phyloP scores from a whole-genome alignment of 768 basidiomycete genomes.

The Agaricus subrufescens region DNA sequence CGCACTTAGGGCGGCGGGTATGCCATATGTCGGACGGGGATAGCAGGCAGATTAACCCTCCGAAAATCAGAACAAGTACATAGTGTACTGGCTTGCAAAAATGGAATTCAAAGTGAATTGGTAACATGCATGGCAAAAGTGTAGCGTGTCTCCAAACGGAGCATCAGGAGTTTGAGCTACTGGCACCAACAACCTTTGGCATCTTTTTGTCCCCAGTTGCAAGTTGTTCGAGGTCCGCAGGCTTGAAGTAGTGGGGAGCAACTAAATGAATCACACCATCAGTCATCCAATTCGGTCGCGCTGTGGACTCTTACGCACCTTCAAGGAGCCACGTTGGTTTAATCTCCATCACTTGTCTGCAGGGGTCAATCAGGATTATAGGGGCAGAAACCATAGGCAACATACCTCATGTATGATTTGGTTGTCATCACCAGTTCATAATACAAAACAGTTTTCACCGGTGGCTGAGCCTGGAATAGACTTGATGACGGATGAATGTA shows the following conservation, averaged over 20 bases:
- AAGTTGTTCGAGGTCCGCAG: slow-evolving; percentile 74
- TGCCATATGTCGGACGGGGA: slow-evolving; percentile 27
- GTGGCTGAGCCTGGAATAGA: slow-evolving; percentile 93
- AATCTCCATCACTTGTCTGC: slow-evolving; percentile 95
- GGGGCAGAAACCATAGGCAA: slow-evolving; percentile 3
- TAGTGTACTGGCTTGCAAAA: not conserved
- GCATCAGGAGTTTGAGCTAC: slow-evolving; percentile 23
- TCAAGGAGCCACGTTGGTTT: slow-evolving; percentile 93
- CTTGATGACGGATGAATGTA: slow-evolving; percentile 96
- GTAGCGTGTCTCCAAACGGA: not conserved
- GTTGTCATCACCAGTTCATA: slow-evolving; percentile 97
- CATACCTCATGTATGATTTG: slow-evolving; percentile 90
- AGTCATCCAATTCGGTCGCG: not conserved
- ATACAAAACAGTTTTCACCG: slow-evolving; percentile 84
- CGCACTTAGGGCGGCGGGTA: slow-evolving; percentile 21
- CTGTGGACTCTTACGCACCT: slow-evolving; percentile 41
- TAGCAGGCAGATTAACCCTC: slow-evolving; percentile 7
- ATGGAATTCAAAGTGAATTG: not conserved
- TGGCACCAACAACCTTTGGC: slow-evolving; percentile 71
- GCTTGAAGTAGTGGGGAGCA: slow-evolving; percentile 95
- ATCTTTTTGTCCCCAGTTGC: slow-evolving; percentile 86
- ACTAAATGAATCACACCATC: slow-evolving; percentile 39
- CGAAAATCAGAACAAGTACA: not conserved
- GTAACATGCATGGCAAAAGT: not conserved
- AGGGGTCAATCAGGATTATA: not conserved